Base-by-base conservation (phyloP, 352 stramenopile species). In the Globisporangium barbulae region DNA sequence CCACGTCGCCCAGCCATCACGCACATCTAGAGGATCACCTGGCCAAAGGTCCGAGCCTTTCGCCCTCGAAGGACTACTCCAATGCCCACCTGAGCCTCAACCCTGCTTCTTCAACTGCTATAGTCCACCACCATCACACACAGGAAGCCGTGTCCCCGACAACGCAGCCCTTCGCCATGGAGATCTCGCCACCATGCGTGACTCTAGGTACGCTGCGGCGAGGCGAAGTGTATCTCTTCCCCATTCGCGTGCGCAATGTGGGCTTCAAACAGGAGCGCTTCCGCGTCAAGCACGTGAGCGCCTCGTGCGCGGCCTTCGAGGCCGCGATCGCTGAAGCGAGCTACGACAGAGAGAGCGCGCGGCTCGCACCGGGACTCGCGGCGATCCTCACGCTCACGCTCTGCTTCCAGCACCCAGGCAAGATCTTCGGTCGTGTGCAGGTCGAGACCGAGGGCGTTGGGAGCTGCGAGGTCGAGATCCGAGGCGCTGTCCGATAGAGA, bases 211-310 rank as follows among this genome's bases (percentile, higher is more conserved):
- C 68, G 2, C 57, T 91, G 2, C 59, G 65, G 9, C 61, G 69
- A 6, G 73, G 67, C 1, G 77, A 89, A 68, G 80, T 91, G 9
- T 91, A 90, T 33, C 58, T 91, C 13, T 89, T 90, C 56, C 80
- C 80, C 17, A 50, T 90, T 19, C 79, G 83, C 37, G 65, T 89
- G 30, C 82, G 79, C 48, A 93, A 93, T 37, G 73, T 93, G 15
- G 82, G 81, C 3, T 75, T 67, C 33, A 82, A 74, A 56, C 75
- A 90, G 48, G 79, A 93, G 41, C 84, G 82, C 8, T 93, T 88
- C 53, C 82, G 82, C 21, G 79, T 90, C 5, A 76, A 84, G 33
- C 59, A 68, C n/a, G 63, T 90, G 7, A 61, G 52, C 7, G 77
- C 73, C 5, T 78, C 75, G 4, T 74, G 70, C 57, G 76, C 74